Base-by-base conservation (phyloP, 108 stramenopile genomes). In the Cyclotella atomus region DNA sequence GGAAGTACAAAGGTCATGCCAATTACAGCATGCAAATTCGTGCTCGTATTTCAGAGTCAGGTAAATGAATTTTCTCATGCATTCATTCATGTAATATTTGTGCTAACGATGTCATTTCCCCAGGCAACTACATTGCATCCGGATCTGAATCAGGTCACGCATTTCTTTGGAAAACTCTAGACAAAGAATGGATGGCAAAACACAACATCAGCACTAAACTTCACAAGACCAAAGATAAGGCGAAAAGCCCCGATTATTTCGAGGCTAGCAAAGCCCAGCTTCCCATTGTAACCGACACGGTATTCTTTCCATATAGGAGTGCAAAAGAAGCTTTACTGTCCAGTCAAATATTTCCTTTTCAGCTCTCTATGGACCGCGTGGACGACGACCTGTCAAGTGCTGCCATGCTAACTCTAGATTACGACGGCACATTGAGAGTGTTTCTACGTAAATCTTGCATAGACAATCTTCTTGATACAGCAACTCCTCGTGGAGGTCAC, bases 1-100 rank as follows among this genome's bases (percentile, higher is more conserved):
- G 77, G 54, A 93, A 93, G 66, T 93, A 87, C 83, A 93, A 93
- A 79, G 91, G 91, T 16, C 76, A 88, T 35, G 77, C 54, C 16
- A 91, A 93, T 59, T 85, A 73, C 50, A 75, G 64, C 33, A 87
- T 91, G 84, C 91, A 91, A 75, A 91, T 93, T 79, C 75, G 81
- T 34, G 91, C 91, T 43, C 79, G 80, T 21, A 75, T 87, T 60
- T 84, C 83, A 53, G 79, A 85, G 43, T 86, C 86, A 69, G 88
- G 85, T 79, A 86, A n/a, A n/a, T 43, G 35, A 23, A 38, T 43
- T 32, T 4, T 32, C n/a, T 35, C 27, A n/a, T n/a, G 17, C 10
- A 52, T 24, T 49, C 47, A 29, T 45, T 29, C 1, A 36, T 29
- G 24, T 8, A 49, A 29, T 49, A 2, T 32, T 28, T 45, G 6